Evolutionary conservation across 306 rosid species (phyloP), one percentile per base, ranked within the genome.

Genomic region (Ammopiptanthus mongolicus): DNA sequence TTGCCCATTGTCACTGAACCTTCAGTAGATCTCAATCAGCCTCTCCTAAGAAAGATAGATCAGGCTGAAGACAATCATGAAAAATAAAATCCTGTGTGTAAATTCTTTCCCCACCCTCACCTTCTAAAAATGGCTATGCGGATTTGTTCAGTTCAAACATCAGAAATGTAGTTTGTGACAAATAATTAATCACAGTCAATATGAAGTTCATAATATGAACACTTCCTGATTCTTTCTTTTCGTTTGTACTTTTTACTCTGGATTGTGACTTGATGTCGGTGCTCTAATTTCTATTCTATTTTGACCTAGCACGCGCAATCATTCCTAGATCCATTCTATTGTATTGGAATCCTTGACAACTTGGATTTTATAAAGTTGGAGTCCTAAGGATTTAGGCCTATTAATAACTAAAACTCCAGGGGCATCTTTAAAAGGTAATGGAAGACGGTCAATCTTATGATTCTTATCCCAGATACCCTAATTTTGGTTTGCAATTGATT

Each of bases 21-120:
- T 8, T 42, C 88, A 9, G 76, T 47, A 56, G 87, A 91, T 84
- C 90, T 91, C 72, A 77, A 79, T 75, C 90, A 80, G 69, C 96
- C 98, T 51, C 97, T 94, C 72, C 75, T 91, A 63, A 80, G 83
- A 80, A 89, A 87, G 87, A 86, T 77, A 68, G 87, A 86, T 55
- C 71, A 74, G 37, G 63, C 84, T 36, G 75, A 73, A 56, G 81
- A 81, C 67, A 80, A 80, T 65, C 80, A 70, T 57, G 86, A 72
- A 67, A 86, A 84, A 51, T 84, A 79, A 83, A 82, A 15, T 65
- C 8, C 31, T 53, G 5, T 60, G 8, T 86, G 95, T 89, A 89
- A 82, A 93, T 91, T 86, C 86, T 84, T 84, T 62, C 78, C 58
- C 65, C 76, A 5, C 18, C 34, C 67, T 48, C 42, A 9, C 63